Base-by-base conservation (phyloP, 2,329 filamentous ascomycete species). In the Neobulgaria alba region DNA sequence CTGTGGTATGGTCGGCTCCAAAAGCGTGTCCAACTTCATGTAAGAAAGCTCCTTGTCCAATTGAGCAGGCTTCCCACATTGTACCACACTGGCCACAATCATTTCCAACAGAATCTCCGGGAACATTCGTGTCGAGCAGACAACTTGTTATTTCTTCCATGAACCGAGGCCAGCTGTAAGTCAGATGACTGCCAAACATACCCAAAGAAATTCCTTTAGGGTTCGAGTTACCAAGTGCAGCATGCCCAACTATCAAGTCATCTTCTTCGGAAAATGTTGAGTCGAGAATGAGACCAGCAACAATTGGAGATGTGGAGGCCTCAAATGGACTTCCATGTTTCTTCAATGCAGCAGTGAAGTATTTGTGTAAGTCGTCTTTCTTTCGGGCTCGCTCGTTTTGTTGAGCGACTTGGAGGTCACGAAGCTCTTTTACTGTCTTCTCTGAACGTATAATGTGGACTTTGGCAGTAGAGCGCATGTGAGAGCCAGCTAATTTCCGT, bases 21-120 rank as follows among this genome's bases (percentile, higher is more conserved):
- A 86, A 79, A 10, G 84, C 65, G 60, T 83, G 79, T 2, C 81
- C 80, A 2, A 80, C 76, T 58, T 85, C 79, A 53, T 84, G 81
- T 19, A 86, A 61, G 59, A 86, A 81, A 14, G 80, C 79, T 2
- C 80, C 80, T 52, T 85, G 82, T 7, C 80, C 67, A 52, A 69
- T 57, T 4, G 63, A 61, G 43, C 67, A 71, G 5, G 67, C 65
- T 42, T 65, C 63, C 59, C 66, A 66, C 55, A 68, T 63, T 14
- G 61, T 63, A 1, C 45, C 49, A 41, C 66, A 69, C 42, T 68
- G 61, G 17, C 58, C 58, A 34, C 66, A 66, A 38, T 68, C 63
- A 41, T 67, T 63, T 0, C 60, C 63, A 2, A 67, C 60, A 0
- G 56, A 57, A 19, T 61, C 56, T 0, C 66, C 68, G 0, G 65